Evolutionary conservation across 495 filamentous ascomycete genomes (phyloP).

Genomic region (Podospora australis): DNA sequence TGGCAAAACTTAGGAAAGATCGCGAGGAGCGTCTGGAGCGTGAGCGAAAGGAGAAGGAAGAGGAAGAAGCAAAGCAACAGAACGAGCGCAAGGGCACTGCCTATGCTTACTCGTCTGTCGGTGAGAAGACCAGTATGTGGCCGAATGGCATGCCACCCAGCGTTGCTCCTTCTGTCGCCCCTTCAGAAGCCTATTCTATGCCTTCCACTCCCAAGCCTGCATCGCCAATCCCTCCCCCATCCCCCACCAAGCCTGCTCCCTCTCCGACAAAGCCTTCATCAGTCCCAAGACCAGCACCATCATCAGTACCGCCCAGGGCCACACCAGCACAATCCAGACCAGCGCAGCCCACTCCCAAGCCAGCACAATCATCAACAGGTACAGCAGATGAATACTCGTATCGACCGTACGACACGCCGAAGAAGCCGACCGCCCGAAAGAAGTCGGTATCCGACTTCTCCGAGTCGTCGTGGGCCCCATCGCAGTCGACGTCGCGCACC

Average conservation of each 20-base stretch:
- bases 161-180: slow-evolving; percentile 19
- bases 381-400: slow-evolving; percentile 68
- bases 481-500: slow-evolving; percentile 74
- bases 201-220: slow-evolving; percentile 7
- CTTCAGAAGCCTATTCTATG: slow-evolving; percentile 8
- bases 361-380: slow-evolving; percentile 45
- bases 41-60: slow-evolving; percentile 16
- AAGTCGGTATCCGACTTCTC: slow-evolving; percentile 63
- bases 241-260: slow-evolving; percentile 6
- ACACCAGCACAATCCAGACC: not conserved
- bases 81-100: slow-evolving; percentile 32
- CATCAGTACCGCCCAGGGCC: not conserved
- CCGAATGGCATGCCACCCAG: slow-evolving; percentile 41
- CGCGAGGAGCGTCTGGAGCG: slow-evolving; percentile 13
- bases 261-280: slow-evolving; percentile 13
- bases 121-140: slow-evolving; percentile 54
- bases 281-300: slow-evolving; percentile 16
- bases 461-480: slow-evolving; percentile 77
- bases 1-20: slow-evolving; percentile 14
- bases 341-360: slow-evolving; percentile 24
- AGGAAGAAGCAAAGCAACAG: slow-evolving; percentile 31
- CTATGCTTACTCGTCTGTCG: slow-evolving; percentile 48
- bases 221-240: slow-evolving; percentile 10
- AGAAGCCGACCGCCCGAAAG: slow-evolving; percentile 42
- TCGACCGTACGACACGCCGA: slow-evolving; percentile 74